Conservation (phyloP, 2,329 filamentous ascomycete genomes). For the Penicillium brasilianum region DNA sequence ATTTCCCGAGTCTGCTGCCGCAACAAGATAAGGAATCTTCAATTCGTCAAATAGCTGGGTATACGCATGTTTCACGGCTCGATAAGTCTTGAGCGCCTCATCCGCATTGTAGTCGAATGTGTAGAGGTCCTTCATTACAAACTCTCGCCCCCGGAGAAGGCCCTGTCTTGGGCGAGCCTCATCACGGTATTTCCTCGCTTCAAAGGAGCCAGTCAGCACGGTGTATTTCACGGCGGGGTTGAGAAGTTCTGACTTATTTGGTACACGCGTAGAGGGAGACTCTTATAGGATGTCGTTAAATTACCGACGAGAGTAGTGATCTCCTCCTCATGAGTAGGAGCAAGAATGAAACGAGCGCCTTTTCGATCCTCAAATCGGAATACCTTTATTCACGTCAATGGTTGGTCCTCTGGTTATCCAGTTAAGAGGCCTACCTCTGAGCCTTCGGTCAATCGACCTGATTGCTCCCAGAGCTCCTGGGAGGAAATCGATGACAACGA, state of each 20-base stretch:
- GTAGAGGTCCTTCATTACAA: conserved; percentile 98
- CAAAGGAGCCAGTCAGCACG: background rate
- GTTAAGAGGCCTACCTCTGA: conserved; percentile 66
- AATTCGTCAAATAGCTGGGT: conserved; percentile 78
- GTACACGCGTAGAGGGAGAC: conserved; percentile 83
- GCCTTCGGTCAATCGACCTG: conserved; percentile 76
- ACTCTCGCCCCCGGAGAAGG: conserved; percentile 84
- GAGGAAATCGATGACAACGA: conserved; percentile 61
- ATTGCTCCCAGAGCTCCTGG: conserved; percentile 80
- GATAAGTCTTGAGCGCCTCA: conserved; percentile 80
- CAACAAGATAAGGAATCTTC: conserved; percentile 80
- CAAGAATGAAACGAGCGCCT: conserved; percentile 73
- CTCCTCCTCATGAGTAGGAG: conserved; percentile 96
- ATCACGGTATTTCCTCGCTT: conserved; percentile 91
- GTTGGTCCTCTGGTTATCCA: background rate
- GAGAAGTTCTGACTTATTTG: conserved; percentile 73
- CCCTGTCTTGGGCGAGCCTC: conserved; percentile 88
- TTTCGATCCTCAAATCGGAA: conserved; percentile 83
- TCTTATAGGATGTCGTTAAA: conserved; percentile 79
- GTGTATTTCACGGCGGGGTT: background rate
- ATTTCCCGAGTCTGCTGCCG: conserved; percentile 89
- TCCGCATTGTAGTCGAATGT: conserved; percentile 78
- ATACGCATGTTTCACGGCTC: conserved; percentile 75
- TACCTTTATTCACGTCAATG: conserved; percentile 53
- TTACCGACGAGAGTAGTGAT: conserved; percentile 80